Evolutionary conservation across 2,329 filamentous ascomycete species (phyloP).

Genomic region (Lachnellula willkommii): DNA sequence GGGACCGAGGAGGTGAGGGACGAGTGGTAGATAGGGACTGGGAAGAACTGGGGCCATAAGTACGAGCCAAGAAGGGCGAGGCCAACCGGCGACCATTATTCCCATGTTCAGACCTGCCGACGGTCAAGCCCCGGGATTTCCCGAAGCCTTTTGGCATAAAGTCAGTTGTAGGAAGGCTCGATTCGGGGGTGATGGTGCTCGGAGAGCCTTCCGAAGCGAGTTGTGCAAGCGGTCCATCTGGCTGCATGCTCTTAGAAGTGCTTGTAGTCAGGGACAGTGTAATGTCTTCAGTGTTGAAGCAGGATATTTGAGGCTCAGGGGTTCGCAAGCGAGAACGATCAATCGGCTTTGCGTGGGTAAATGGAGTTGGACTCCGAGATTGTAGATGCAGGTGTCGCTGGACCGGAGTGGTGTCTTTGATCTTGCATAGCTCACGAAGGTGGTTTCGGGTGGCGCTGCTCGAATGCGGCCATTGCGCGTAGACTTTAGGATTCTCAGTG

Average conservation of each 20-base stretch:
- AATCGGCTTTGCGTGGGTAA: slow-evolving; percentile 45
- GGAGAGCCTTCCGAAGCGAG: slow-evolving; percentile 44
- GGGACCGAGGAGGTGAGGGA: slow-evolving; percentile 12
- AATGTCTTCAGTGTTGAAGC: slow-evolving; percentile 59
- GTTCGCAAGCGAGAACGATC: slow-evolving; percentile 46
- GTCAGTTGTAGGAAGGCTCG: not conserved
- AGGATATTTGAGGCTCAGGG: slow-evolving; percentile 41
- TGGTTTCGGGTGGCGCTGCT: slow-evolving; percentile 57
- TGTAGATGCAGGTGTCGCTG: slow-evolving; percentile 41
- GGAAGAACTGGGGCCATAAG: slow-evolving; percentile 57
- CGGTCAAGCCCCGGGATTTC: slow-evolving; percentile 5
- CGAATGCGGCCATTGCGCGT: slow-evolving; percentile 59
- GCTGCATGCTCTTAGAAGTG: slow-evolving; percentile 61
- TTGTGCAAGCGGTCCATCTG: slow-evolving; percentile 54
- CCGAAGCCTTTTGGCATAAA: slow-evolving; percentile 4
- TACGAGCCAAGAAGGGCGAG: slow-evolving; percentile 46
- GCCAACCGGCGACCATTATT: slow-evolving; percentile 19
- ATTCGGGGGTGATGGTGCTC: slow-evolving; percentile 1
- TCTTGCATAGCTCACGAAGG: slow-evolving; percentile 57
- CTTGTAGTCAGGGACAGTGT: slow-evolving; percentile 56
- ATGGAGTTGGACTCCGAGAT: slow-evolving; percentile 52
- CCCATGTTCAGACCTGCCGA: slow-evolving; percentile 2
- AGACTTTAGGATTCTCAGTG: slow-evolving; percentile 45
- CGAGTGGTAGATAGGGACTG: slow-evolving; percentile 6
- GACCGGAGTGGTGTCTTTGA: slow-evolving; percentile 43